Evolutionary conservation across 108 stramenopile species (phyloP), one percentile per base, ranked within the genome.

Genomic region (Cyclotella choctawhatcheeana): DNA sequence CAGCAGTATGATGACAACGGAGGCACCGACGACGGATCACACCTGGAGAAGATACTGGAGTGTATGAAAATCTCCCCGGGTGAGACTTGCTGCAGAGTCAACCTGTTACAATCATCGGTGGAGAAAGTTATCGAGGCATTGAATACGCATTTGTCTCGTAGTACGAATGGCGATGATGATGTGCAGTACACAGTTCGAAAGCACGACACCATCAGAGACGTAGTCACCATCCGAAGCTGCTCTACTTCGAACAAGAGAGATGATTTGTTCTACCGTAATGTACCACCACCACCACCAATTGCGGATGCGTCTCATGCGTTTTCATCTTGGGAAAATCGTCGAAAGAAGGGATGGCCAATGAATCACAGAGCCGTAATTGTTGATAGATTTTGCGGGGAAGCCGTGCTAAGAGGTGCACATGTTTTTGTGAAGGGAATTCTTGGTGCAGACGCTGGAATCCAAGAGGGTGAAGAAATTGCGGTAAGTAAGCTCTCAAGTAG

Each of bases 371-470:
- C 47, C 3, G 63, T 91, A 8, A 44, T 91, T 40, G 73, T 79
- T 37, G 91, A 92, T 74, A 84, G 89, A 34, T 86, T 84, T 51
- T 92, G 91, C 65, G 91, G 79, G 18, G 91, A 92, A 52, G 91
- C 91, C 2, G 91, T 92, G 32, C 63, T 92, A 17, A 77, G 91
- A 40, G 91, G 91, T 47, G 82, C 87, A 43, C 73, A 92, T 64
- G 74, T 92, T 44, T 92, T 92, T 81, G 86, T 92, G 2, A 69
- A 64, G 31, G 91, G 91, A 2, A 77, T 89, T 34, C 62, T 89
- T 35, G 73, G 75, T 29, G 85, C 89, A 18, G 89, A 89, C 67
- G 43, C 62, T 0, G 84, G 82, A 27, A 89, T 90, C 71, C 37
- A 27, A 45, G 45, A 40, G 24, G 86, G 75, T 14, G 88, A 89